Evolutionary conservation across 345 rosid genomes (phyloP).

Genomic region (Citrus mangshanensis): DNA sequence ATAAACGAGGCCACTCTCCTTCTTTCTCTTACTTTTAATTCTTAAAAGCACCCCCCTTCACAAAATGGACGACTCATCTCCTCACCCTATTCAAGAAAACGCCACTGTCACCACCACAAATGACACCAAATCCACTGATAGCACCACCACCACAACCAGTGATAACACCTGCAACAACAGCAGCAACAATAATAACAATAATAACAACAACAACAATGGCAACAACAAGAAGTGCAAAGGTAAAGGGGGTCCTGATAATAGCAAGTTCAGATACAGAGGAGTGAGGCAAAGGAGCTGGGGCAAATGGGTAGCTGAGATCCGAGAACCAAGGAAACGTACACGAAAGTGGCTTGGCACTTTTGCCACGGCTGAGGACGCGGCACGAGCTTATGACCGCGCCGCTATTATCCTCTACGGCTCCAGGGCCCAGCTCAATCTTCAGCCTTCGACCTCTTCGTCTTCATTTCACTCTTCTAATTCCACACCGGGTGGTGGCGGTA

Average conservation of each 20-base stretch:
- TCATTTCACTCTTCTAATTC: conserved; percentile 38
- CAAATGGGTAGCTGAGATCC: conserved; percentile 69
- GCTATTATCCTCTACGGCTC: conserved; percentile 73
- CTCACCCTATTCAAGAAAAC: conserved; percentile 8
- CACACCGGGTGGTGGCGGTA: conserved; percentile 15
- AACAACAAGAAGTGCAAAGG: conserved; percentile 34
- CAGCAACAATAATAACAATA: background rate
- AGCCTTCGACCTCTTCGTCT: conserved; percentile 38
- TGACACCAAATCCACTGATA: conserved; percentile 7
- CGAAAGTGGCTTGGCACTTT: conserved; percentile 90
- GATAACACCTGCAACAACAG: conserved; percentile 2
- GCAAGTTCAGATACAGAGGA: conserved; percentile 50
- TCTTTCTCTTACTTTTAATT: conserved; percentile 5
- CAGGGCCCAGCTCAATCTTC: conserved; percentile 68
- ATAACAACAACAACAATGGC: background rate
- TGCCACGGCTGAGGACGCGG: conserved; percentile 83
- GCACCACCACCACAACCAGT: conserved; percentile 6
- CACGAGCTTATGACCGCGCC: conserved; percentile 86
- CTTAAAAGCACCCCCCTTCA: background rate
- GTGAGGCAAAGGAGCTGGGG: conserved; percentile 68
- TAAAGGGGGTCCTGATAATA: conserved; percentile 59
- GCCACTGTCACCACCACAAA: conserved; percentile 11
- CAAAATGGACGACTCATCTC: conserved; percentile 14
- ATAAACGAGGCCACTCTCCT: conserved; percentile 19
- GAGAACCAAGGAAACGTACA: conserved; percentile 69